phyloP scores from a whole-genome alignment of 2,329 filamentous ascomycete species.

The Stenocarpella maydis region DNA sequence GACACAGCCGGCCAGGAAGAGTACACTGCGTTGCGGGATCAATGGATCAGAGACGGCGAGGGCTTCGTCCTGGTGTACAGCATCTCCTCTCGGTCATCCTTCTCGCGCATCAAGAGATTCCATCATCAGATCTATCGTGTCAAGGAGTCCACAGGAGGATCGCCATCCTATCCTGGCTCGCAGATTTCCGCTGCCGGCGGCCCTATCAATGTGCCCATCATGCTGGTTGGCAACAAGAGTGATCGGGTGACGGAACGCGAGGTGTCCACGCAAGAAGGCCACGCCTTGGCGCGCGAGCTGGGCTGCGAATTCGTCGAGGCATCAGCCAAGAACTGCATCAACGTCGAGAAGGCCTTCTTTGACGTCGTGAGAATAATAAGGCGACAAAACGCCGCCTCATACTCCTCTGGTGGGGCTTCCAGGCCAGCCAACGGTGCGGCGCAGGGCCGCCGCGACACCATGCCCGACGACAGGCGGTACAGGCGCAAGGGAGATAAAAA shows the following conservation, averaged over 20 bases:
- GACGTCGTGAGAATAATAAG: conserved; percentile 93
- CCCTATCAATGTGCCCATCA: conserved; percentile 83
- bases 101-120: conserved; percentile 92
- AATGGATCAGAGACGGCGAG: conserved; percentile 98
- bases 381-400: conserved; percentile 74
- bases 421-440: conserved; percentile 43
- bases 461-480: conserved; percentile 41
- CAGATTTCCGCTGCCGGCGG: conserved; percentile 68
- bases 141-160: conserved; percentile 86
- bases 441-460: conserved; percentile 37
- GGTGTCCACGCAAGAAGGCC: conserved; percentile 95
- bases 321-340: conserved; percentile 97
- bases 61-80: conserved; percentile 98
- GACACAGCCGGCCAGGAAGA: conserved; percentile 99
- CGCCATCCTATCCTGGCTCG: conserved; percentile 79
- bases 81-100: conserved; percentile 96
- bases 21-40: conserved; percentile 94
- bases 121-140: conserved; percentile 97
- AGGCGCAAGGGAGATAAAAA: conserved; percentile 46
- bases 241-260: conserved; percentile 95
- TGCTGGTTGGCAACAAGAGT: conserved; percentile 99
- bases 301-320: conserved; percentile 97
- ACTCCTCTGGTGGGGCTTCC: conserved; percentile 49
- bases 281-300: conserved; percentile 87
- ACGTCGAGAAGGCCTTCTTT: conserved; percentile 98